phyloP scores from a whole-genome alignment of 164 flowering plant species.

The Cinnamomum chago region DNA sequence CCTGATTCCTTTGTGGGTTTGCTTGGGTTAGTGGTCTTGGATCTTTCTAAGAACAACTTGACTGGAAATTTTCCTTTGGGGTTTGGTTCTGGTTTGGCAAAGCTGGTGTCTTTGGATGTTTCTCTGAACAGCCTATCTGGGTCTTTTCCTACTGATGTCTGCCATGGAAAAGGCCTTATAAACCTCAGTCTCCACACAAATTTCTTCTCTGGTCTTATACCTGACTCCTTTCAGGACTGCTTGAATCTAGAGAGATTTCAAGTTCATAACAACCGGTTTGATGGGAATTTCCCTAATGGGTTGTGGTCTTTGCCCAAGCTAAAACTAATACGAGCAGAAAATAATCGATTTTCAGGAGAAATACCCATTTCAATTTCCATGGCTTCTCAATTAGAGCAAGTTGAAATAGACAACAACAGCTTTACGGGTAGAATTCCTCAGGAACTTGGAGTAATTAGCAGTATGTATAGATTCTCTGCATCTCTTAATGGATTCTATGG shows the following conservation, averaged over 20 bases:
- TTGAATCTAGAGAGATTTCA: constrained; percentile 67
- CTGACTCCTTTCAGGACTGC: constrained; percentile 45
- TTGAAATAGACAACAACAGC: constrained; percentile 87
- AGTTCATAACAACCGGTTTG: constrained; percentile 70
- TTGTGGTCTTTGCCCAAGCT: constrained; percentile 72
- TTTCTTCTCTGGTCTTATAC: constrained; percentile 57
- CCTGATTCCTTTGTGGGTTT: constrained; percentile 59
- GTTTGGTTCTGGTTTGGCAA: constrained; percentile 43
- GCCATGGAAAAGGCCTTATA: constrained; percentile 42
- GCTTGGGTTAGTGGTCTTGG: constrained; percentile 43
- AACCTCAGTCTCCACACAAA: constrained; percentile 62
- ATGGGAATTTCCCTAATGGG: constrained; percentile 56
- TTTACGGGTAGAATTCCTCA: constrained; percentile 58
- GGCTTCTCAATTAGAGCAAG: constrained; percentile 71
- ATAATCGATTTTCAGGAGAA: constrained; percentile 63
- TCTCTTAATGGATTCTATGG: constrained; percentile 67
- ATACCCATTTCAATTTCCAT: constrained; percentile 57
- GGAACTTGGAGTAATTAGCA: constrained; percentile 57
- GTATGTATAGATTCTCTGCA: constrained; percentile 75
- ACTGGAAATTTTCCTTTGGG: constrained; percentile 51
- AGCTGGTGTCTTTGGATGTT: constrained; percentile 62
- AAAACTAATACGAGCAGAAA: constrained; percentile 77
- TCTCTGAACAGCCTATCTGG: constrained; percentile 68
- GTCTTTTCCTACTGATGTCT: constrained; percentile 56
- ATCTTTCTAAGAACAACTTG: constrained; percentile 73